These are phyloP conservation scores for Oligophagozyma castellii DNA, from an alignment of 1,139 yeast species.

Conservation along the genomic window DNA sequence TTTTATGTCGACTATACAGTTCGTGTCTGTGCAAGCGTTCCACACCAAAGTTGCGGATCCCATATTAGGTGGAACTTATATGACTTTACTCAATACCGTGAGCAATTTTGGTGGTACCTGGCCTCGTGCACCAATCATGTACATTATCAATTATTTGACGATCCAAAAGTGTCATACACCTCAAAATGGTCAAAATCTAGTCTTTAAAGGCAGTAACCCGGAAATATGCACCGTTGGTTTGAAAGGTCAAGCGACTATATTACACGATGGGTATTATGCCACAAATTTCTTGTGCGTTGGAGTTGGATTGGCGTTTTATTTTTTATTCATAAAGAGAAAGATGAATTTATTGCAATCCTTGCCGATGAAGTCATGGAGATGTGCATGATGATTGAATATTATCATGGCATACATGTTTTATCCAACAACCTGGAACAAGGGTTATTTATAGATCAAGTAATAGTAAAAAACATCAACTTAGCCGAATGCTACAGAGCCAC, in stretches of 20 bases:
- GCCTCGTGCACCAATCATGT: slow-evolving; percentile 75
- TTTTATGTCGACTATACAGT: slow-evolving; percentile 89
- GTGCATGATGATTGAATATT: slow-evolving; percentile 3
- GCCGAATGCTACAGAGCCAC: slow-evolving; percentile 25
- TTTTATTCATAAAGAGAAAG: slow-evolving; percentile 51
- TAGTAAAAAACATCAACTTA: slow-evolving; percentile 3
- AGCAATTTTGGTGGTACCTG: slow-evolving; percentile 95
- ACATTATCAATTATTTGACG: slow-evolving; percentile 69
- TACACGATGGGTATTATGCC: slow-evolving; percentile 73
- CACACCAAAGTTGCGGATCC: slow-evolving; percentile 96
- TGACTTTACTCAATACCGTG: slow-evolving; percentile 88
- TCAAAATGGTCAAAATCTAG: slow-evolving; percentile 4
- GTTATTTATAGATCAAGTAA: not conserved
- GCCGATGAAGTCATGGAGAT: slow-evolving; percentile 27
- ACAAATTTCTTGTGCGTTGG: slow-evolving; percentile 60
- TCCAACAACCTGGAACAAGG: not conserved
- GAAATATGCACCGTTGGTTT: slow-evolving; percentile 8
- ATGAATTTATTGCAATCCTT: slow-evolving; percentile 23
- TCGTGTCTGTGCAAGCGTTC: slow-evolving; percentile 87
- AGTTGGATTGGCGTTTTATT: slow-evolving; percentile 53
- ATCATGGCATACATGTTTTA: not conserved
- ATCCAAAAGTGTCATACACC: slow-evolving; percentile 37
- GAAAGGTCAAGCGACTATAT: slow-evolving; percentile 17
- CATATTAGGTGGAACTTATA: slow-evolving; percentile 89
- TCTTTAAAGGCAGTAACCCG: slow-evolving; percentile 30